These are phyloP conservation scores for Stygiomarasmius scandens DNA, from an alignment of 1,284 basidiomycete species.

Conservation along the genomic window DNA sequence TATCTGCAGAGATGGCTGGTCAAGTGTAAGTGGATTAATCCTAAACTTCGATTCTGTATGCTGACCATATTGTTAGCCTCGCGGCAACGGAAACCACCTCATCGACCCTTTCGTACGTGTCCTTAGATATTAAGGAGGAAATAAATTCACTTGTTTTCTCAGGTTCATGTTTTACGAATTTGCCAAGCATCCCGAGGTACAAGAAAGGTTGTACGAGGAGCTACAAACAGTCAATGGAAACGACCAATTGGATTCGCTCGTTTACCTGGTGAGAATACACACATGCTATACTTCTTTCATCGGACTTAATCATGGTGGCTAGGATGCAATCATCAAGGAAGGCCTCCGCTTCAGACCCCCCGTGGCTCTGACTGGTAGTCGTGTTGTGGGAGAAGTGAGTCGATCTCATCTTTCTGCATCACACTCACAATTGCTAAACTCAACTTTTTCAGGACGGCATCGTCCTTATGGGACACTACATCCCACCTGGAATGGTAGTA, in stretches of 20 bases:
- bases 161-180: slow-evolving; percentile 1
- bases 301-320: too few species aligned
- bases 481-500: neutral
- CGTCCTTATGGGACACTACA: neutral
- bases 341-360: neutral
- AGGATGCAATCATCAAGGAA: neutral
- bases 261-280: too few species aligned
- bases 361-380: neutral
- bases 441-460: neutral
- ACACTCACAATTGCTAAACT: too few species aligned
- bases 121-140: neutral
- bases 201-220: neutral
- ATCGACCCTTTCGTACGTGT: neutral
- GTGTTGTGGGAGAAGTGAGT: neutral
- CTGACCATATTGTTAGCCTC: neutral
- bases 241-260: neutral
- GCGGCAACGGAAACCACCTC: neutral
- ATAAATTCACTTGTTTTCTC: neutral
- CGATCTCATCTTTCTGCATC: neutral
- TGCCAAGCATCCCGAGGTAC: neutral
- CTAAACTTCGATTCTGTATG: neutral
- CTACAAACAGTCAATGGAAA: neutral
- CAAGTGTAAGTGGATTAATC: neutral
- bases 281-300: too few species aligned
- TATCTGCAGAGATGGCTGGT: neutral